Percentiles rank a stretch among this genome's conserved stretches.
Conservation (phyloP, 31 red algal species). For the Bonnemaisonia californica region DNA sequence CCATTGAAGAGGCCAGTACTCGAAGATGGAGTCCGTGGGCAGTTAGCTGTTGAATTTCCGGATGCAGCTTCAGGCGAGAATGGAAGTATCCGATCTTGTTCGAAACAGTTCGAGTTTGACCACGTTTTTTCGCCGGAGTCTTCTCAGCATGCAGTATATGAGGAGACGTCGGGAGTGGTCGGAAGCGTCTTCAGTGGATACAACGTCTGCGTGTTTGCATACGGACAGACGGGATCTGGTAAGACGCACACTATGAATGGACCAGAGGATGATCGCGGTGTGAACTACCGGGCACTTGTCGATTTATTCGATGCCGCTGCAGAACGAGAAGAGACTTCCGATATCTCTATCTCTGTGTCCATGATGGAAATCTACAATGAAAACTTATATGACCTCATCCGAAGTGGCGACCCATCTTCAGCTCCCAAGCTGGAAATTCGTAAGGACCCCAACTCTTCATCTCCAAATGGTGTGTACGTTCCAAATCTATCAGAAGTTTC, state of each 20-base stretch:
- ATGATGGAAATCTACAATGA: slow-evolving; percentile 99
- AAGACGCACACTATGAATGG: slow-evolving; percentile 99
- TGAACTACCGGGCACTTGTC: slow-evolving; percentile 85
- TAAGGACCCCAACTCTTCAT: slow-evolving; percentile 50
- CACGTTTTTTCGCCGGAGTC: slow-evolving; percentile 80
- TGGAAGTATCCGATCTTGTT: slow-evolving; percentile 30
- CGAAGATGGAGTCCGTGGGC: slow-evolving; percentile 1
- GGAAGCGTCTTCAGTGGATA: slow-evolving; percentile 85
- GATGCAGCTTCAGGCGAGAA: slow-evolving; percentile 50
- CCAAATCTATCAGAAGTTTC: slow-evolving; percentile 71
- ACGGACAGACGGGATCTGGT: slow-evolving; percentile 99
- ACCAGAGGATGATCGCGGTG: slow-evolving; percentile 70
- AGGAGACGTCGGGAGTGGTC: slow-evolving; percentile 87
- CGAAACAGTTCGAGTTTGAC: slow-evolving; percentile 87
- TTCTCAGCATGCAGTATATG: slow-evolving; percentile 80
- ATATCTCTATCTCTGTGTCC: slow-evolving; percentile 74
- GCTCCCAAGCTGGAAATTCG: slow-evolving; percentile 88
- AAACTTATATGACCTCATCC: slow-evolving; percentile 85
- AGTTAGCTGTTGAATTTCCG: slow-evolving; percentile 60
- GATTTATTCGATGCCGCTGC: slow-evolving; percentile 86
- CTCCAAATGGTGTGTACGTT: slow-evolving; percentile 75
- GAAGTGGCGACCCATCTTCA: slow-evolving; percentile 23
- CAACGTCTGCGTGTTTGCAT: slow-evolving; percentile 98
- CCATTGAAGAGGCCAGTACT: slow-evolving; percentile 53
- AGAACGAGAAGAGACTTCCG: slow-evolving; percentile 53